These are phyloP conservation scores for Candida ipomoeae DNA, from an alignment of 805 yeast genomes.

Conservation along the genomic window DNA sequence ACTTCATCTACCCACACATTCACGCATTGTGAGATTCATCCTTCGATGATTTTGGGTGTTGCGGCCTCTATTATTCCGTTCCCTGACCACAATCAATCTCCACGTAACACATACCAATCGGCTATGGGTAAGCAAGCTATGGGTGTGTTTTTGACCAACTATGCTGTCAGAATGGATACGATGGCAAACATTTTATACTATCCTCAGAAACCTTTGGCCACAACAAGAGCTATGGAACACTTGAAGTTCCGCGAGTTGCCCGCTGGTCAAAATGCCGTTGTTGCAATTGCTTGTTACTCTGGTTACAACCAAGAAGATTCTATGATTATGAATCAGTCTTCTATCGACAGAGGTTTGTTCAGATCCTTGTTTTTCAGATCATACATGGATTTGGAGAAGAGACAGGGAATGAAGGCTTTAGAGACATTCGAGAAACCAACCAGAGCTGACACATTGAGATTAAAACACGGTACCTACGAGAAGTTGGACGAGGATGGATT, in stretches of 20 bases:
- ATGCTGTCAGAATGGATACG: constrained; percentile 96
- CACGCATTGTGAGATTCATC: constrained; percentile 99
- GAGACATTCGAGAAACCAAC: constrained; percentile 98
- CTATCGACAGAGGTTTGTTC: constrained; percentile 94
- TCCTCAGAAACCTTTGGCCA: constrained; percentile 97
- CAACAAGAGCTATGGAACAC: constrained; percentile 96
- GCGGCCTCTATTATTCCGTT: constrained; percentile 98
- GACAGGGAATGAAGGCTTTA: constrained; percentile 97
- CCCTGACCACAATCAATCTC: constrained; percentile 99
- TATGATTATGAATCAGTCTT: constrained; percentile 98
- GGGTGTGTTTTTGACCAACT: constrained; percentile 97
- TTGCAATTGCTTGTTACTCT: constrained; percentile 95
- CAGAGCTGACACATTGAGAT: constrained; percentile 86
- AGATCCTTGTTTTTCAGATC: constrained; percentile 94
- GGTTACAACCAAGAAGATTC: constrained; percentile 99
- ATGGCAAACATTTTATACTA: constrained; percentile 97
- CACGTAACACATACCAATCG: constrained; percentile 98
- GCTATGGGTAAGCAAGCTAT: constrained; percentile 99
- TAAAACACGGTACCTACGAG: constrained; percentile 97
- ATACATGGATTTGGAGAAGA: constrained; percentile 97
- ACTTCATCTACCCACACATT: constrained; percentile 64
- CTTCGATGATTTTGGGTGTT: constrained; percentile 97
- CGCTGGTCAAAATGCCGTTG: constrained; percentile 98
- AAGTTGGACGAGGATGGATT: constrained; percentile 97
- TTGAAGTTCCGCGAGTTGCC: constrained; percentile 96